These are phyloP conservation scores for Escovopsis sp. DNA, from an alignment of 2,329 filamentous ascomycete species.

Conservation along the genomic window DNA sequence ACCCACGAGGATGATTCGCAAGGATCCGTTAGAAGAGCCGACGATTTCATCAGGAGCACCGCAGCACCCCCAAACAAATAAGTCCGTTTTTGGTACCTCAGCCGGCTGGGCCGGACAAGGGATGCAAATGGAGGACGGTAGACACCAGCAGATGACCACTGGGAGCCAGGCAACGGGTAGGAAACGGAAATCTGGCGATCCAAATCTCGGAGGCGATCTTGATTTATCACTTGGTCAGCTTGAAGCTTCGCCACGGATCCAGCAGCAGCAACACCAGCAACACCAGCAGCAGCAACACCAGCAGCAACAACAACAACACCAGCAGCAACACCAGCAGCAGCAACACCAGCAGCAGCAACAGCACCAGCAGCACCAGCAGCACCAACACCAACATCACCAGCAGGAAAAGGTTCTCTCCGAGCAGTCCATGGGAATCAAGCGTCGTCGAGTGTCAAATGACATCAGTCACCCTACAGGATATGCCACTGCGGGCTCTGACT, in stretches of 20 bases:
- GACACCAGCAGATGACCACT: not conserved
- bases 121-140: slow-evolving; percentile 1
- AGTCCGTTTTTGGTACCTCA: not conserved
- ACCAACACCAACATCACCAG: too few species aligned
- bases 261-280: slow-evolving; percentile 3
- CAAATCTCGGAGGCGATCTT: not conserved
- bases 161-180: slow-evolving; percentile 1
- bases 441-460: slow-evolving; percentile 14
- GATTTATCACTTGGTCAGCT: not conserved
- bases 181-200: slow-evolving; percentile 4
- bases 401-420: slow-evolving; percentile 1
- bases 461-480: slow-evolving; percentile 5
- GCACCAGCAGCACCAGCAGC: too few species aligned
- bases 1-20: not conserved
- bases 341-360: too few species aligned
- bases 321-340: too few species aligned
- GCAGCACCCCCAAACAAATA: not conserved
- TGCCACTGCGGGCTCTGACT: slow-evolving; percentile 4
- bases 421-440: slow-evolving; percentile 10
- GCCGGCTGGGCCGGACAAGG: slow-evolving; percentile 1
- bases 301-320: too few species aligned
- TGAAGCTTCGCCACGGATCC: slow-evolving; percentile 2
- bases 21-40: not conserved
- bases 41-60: not conserved
- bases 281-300: too few species aligned